Percentiles rank a stretch among this genome's conserved stretches.
Conservation (phyloP, 2,329 filamentous ascomycete genomes). For the Neurospora sp. region DNA sequence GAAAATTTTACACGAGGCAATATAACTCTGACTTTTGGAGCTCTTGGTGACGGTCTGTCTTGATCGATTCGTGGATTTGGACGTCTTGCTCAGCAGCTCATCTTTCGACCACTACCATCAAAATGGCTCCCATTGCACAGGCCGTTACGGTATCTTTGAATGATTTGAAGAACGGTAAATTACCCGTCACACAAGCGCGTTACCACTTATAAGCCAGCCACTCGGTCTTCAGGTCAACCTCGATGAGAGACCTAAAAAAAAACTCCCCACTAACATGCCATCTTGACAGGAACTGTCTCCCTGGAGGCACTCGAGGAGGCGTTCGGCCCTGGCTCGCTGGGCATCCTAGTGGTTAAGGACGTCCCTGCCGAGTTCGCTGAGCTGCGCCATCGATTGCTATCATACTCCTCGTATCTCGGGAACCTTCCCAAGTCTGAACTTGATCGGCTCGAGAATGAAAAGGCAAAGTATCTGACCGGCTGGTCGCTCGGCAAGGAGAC, state of each 20-base stretch:
- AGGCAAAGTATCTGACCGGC: slow-evolving; percentile 56
- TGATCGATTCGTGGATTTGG: not conserved
- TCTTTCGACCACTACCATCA: not conserved
- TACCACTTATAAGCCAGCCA: not conserved
- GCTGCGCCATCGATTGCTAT: slow-evolving; percentile 66
- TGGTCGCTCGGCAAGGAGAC: slow-evolving; percentile 80
- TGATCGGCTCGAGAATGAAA: slow-evolving; percentile 51
- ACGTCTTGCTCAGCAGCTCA: not conserved
- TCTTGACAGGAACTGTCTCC: slow-evolving; percentile 48
- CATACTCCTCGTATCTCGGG: slow-evolving; percentile 81
- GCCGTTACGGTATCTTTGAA: slow-evolving; percentile 52
- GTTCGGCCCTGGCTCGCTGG: slow-evolving; percentile 82
- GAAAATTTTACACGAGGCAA: slow-evolving; percentile 2
- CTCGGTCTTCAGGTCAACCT: slow-evolving; percentile 2
- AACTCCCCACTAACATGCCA: slow-evolving; percentile 4
- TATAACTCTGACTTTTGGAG: not conserved
- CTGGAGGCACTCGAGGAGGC: slow-evolving; percentile 64
- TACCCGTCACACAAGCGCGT: not conserved
- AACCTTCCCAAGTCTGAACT: slow-evolving; percentile 65
- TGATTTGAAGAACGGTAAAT: slow-evolving; percentile 48
- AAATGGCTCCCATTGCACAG: slow-evolving; percentile 40
- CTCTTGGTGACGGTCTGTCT: not conserved
- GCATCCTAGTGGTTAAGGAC: slow-evolving; percentile 87
- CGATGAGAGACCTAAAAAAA: not conserved
- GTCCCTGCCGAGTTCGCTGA: slow-evolving; percentile 61